Percentiles rank a stretch among this genome's conserved stretches.
Evolutionary conservation across 345 rosid genomes (phyloP).

Genomic region (Citrus trifoliata): DNA sequence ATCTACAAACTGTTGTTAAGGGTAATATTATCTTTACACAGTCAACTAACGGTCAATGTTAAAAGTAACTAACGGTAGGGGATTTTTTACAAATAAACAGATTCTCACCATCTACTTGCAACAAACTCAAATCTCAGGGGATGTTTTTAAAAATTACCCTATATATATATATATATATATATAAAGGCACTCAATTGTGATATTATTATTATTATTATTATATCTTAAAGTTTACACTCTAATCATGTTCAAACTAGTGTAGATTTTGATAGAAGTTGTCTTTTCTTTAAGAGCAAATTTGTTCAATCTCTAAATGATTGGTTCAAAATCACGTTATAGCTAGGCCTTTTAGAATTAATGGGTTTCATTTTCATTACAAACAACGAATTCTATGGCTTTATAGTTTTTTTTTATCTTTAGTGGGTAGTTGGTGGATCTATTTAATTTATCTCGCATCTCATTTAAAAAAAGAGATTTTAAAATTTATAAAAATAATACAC

Average conservation of each 20-base stretch:
- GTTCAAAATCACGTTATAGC: conserved; percentile 20
- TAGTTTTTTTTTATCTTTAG: background rate
- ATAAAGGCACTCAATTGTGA: background rate
- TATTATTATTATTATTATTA: background rate
- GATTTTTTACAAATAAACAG: no score
- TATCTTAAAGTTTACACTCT: conserved; percentile 3
- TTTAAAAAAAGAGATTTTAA: no score
- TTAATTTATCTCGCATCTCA: background rate
- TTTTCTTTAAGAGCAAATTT: background rate
- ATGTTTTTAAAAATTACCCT: no score
- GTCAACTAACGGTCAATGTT: no score
- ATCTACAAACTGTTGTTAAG: no score
- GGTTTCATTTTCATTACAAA: background rate
- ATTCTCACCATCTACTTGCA: no score
- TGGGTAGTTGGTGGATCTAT: conserved; percentile 4
- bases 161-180: no score
- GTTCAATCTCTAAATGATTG: conserved; percentile 9
- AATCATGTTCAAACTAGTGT: conserved; percentile 8
- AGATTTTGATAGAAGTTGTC: conserved; percentile 7
- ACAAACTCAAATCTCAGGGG: no score
- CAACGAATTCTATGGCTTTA: background rate
- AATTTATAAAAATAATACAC: no score
- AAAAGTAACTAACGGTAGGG: no score
- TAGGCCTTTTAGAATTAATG: background rate
- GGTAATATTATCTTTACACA: no score